Conservation (phyloP, 2,329 filamentous ascomycete genomes). For the Calonectria montana region DNA sequence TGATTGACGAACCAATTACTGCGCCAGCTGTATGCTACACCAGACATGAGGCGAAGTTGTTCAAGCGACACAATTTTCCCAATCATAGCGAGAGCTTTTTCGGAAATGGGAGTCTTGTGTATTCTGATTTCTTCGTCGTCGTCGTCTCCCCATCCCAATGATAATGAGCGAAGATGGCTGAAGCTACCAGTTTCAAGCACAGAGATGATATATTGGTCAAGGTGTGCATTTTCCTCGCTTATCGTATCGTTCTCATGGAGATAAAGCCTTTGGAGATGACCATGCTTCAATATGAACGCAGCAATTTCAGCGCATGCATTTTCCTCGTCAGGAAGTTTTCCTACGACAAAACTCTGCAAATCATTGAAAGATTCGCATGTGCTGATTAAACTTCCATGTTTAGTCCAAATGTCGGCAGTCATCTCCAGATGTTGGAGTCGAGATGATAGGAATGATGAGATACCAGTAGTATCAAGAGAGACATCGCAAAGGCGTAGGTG, state of each 20-base stretch:
- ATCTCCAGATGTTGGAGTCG: background rate
- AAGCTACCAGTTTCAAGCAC: background rate
- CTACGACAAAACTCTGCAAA: constrained; percentile 11
- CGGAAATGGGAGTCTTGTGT: background rate
- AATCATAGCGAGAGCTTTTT: constrained; percentile 2
- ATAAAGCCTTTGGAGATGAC: background rate
- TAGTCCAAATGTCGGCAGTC: background rate
- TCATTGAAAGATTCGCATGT: background rate
- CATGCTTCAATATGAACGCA: constrained; percentile 9
- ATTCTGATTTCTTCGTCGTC: background rate
- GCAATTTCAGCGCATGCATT: constrained; percentile 8
- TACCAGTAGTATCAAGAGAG: background rate
- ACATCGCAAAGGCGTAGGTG: background rate
- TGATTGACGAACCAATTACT: constrained; percentile 25
- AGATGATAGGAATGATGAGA: background rate
- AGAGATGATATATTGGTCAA: constrained; percentile 26
- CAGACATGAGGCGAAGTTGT: constrained; percentile 20
- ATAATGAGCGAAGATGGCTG: constrained; percentile 21
- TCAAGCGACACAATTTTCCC: constrained; percentile 23
- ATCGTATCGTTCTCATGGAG: background rate
- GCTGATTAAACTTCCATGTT: background rate
- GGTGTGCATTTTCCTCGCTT: background rate
- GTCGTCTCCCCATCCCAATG: constrained; percentile 19
- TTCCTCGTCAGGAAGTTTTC: background rate
- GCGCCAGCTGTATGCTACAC: background rate